Conservation (phyloP, 768 basidiomycete species). For the Chlorophyllum brunneum region DNA sequence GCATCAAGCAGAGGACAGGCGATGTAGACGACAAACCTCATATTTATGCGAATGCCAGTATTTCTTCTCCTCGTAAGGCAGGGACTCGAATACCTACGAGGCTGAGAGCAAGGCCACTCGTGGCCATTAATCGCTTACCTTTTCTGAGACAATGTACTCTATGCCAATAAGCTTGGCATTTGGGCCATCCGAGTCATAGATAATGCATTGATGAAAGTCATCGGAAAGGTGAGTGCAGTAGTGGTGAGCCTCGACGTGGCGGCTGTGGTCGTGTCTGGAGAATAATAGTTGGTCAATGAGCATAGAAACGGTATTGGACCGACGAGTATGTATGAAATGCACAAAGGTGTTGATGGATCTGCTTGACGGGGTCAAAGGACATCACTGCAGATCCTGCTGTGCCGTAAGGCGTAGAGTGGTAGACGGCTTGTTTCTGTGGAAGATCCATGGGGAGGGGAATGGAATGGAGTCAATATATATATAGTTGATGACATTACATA, state of each 20-base stretch:
- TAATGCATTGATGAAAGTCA: conserved; percentile 13
- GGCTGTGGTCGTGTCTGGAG: conserved; percentile 6
- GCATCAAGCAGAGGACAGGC: too few species aligned
- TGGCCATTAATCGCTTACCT: neutral
- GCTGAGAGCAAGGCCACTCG: neutral
- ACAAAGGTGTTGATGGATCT: conserved; percentile 13
- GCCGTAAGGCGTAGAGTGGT: conserved; percentile 7
- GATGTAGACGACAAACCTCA: neutral
- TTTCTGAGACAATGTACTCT: conserved; percentile 13
- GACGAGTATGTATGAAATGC: conserved; percentile 12
- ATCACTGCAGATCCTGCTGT: conserved; percentile 9
- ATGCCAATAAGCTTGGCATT: conserved; percentile 10
- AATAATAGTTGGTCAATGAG: neutral
- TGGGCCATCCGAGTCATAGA: conserved; percentile 10
- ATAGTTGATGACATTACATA: too few species aligned
- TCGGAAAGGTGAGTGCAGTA: conserved; percentile 10
- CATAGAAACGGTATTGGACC: neutral
- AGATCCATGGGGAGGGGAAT: neutral
- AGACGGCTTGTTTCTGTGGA: conserved; percentile 6
- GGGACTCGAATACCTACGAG: conserved; percentile 6
- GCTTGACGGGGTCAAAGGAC: conserved; percentile 12
- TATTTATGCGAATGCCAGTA: conserved; percentile 14
- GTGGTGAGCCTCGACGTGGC: conserved; percentile 13
- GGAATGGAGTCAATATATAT: neutral
- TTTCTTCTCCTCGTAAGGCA: conserved; percentile 8